Conservation (phyloP, 257 asterid genomes). For the Ajuga chamaepitys region DNA sequence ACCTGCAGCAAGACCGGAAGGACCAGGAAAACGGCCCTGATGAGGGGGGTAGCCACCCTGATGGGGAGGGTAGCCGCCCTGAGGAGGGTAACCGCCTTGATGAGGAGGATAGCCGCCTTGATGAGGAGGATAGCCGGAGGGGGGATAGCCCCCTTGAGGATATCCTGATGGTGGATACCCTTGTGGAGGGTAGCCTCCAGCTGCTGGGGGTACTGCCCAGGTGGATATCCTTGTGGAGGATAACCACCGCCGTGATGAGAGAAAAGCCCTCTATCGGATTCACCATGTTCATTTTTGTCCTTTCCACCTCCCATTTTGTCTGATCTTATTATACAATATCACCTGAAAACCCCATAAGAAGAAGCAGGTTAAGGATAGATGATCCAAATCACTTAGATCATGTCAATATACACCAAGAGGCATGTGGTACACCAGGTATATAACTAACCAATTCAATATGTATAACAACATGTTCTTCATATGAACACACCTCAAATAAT, state of each 20-base stretch:
- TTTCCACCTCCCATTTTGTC: constrained; percentile 48
- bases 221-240: constrained; percentile 29
- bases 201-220: constrained; percentile 40
- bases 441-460: too few relatives aligned
- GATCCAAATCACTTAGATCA: neutral
- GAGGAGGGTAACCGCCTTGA: too few relatives aligned
- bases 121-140: constrained; percentile 34
- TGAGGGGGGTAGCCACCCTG: constrained; percentile 40
- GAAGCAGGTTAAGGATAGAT: neutral
- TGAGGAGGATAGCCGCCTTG: too few relatives aligned
- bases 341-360: constrained; percentile 14
- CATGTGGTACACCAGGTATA: too few relatives aligned
- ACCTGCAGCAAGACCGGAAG: constrained; percentile 23
- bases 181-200: constrained; percentile 39
- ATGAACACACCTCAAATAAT: too few relatives aligned
- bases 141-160: constrained; percentile 34
- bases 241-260: constrained; percentile 8
- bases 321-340: neutral
- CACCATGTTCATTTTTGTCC: constrained; percentile 30
- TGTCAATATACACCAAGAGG: neutral
- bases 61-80: constrained; percentile 21
- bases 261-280: constrained; percentile 40
- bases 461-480: too few relatives aligned
- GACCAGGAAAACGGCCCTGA: constrained; percentile 36
- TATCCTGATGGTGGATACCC: constrained; percentile 38